These are phyloP conservation scores for Bruguiera gymnorhiza DNA, from an alignment of 345 rosid species.

Conservation along the genomic window DNA sequence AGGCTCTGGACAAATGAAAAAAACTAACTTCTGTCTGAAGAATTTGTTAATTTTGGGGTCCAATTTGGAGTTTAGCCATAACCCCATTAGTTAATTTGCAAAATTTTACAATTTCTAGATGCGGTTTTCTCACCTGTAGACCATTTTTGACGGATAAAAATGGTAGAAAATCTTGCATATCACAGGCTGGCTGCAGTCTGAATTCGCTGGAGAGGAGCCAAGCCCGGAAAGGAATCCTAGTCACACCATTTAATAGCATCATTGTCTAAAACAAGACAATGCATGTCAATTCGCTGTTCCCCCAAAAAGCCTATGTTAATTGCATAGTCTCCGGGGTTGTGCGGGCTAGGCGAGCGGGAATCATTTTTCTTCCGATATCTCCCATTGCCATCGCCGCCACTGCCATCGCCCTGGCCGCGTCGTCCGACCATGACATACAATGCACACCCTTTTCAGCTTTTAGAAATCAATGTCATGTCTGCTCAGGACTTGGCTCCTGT, in stretches of 20 bases:
- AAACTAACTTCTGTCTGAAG: no score
- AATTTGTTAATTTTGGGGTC: no score
- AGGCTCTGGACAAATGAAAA: no score
- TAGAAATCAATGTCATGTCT: conserved; percentile 69
- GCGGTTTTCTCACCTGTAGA: background rate
- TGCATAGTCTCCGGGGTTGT: background rate
- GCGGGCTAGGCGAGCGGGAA: background rate
- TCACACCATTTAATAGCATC: background rate
- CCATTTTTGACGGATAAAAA: background rate
- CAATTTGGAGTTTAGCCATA: no score
- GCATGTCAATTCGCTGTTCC: background rate
- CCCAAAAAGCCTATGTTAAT: background rate
- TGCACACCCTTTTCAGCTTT: conserved; percentile 43
- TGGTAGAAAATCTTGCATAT: background rate
- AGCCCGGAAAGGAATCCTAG: background rate
- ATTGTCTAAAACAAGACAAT: background rate
- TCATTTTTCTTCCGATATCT: background rate
- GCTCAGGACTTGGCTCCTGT: conserved; percentile 75
- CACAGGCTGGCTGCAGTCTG: conserved; percentile 6
- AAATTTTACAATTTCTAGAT: no score
- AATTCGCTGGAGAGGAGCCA: conserved; percentile 8
- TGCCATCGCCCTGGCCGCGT: background rate
- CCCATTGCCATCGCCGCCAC: background rate
- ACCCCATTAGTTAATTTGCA: no score
- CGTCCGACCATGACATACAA: conserved; percentile 17